Conservation (phyloP, 441 rosid species). For the Viola pubescens region DNA sequence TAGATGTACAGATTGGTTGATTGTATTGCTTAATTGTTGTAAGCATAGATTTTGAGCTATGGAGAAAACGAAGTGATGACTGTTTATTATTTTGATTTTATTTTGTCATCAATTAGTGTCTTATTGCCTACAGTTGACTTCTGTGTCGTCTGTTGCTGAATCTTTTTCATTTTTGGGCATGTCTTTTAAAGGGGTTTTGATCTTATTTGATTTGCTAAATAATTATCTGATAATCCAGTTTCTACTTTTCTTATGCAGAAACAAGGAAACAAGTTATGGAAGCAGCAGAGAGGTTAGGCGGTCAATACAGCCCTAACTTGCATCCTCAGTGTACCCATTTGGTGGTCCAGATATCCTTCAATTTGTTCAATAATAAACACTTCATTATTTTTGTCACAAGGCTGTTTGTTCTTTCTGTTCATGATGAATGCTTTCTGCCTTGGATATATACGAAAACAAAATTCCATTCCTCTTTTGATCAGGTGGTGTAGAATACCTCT, state of each 20-base stretch:
- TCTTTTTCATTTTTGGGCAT: background rate
- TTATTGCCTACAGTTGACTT: background rate
- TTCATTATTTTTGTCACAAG: conserved; percentile 3
- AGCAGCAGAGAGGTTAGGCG: conserved; percentile 89
- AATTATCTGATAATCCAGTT: conserved; percentile 2
- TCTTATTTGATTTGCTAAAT: conserved; percentile 4
- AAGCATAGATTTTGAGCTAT: no score
- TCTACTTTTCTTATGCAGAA: conserved; percentile 40
- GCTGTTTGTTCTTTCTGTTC: background rate
- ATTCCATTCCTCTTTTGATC: conserved; percentile 5
- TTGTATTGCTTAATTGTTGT: conserved; percentile 1
- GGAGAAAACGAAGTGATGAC: no score
- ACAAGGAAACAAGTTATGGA: conserved; percentile 94
- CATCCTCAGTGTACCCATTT: conserved; percentile 89
- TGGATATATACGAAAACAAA: background rate
- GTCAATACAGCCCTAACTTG: conserved; percentile 76
- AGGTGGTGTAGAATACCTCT: background rate
- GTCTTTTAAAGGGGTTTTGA: no score
- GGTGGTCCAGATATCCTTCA: conserved; percentile 96
- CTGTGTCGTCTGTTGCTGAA: conserved; percentile 2
- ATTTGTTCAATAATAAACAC: background rate
- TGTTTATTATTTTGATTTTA: background rate
- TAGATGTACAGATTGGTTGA: no score
- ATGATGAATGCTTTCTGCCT: background rate
- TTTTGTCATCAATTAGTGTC: background rate